Base-by-base conservation (phyloP, 768 basidiomycete genomes). In the Trametes meyenii region DNA sequence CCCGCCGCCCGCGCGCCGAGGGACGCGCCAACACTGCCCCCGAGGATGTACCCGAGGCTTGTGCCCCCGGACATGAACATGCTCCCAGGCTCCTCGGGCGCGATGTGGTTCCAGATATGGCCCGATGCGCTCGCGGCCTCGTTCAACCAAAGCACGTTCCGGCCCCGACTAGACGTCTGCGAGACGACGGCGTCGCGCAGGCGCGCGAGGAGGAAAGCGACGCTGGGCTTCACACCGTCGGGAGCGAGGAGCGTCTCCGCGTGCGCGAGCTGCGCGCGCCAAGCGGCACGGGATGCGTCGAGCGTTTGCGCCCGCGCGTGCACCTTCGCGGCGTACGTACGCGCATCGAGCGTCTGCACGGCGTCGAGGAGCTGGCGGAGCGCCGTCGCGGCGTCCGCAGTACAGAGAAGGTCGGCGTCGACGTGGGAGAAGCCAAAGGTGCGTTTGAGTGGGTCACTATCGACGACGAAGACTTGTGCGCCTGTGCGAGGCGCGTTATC, bases 21-120 rank as follows among this genome's bases (percentile, higher is more conserved):
- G 46, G 75, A 68, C 1, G 82, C 82, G 2, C 89, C 89, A 4
- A 90, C 73, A 3, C 85, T 82, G 0, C 84, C 88, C 44, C 85
- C 88, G 3, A 89, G 73, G 2, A 79, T 81, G 85, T 87, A 90
- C 0, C 89, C 89, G 38, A 91, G 76, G 10, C 85, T 83, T 0
- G 85, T 83, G 5, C 84, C 88, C 2, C 88, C 88, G 12, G 84
- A 86, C 13, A 78, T 70, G 14, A 88, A 62, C 50, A 86, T 71
- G 50, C 75, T 77, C 1, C 85, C 86, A 1, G 85, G 77, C 1
- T 63, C 44, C 35, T 82, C 80, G 0, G 85, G 79, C 17, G 78
- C 75, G 68, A 89, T 72, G 68, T 90, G 87, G 36, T 76, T 70
- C 85, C 86, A 90, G 0, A 83, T 79, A 1, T 71, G 36, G 0